Base-by-base conservation (phyloP, 2,329 filamentous ascomycete species). In the Exophiala phaeomuriformis region DNA sequence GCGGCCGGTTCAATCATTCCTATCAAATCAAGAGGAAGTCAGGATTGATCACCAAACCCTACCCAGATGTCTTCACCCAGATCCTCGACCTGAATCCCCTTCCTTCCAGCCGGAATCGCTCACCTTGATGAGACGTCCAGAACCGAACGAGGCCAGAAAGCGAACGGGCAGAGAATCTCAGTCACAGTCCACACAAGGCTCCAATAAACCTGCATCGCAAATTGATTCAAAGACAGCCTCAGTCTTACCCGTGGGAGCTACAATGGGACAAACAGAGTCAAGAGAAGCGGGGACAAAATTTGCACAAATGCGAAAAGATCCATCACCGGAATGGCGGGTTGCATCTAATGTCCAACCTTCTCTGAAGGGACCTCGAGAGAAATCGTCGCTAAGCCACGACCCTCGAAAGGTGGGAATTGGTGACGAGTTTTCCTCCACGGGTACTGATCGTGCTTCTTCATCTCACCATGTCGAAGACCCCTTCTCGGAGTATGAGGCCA, bases 61-160 rank as follows among this genome's bases (percentile, higher is more conserved):
- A 12, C 30, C 33, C 6, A 39, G 8, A 10, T 33, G 30, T 31
- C 36, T 40, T 29, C 39, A 19, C 19, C 8, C 4, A 31, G 10
- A 5, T 7, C 50, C 32, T 27, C 10, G n/a, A 12, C n/a, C 29
- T 8, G 56, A 45, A 49, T 62, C 59, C 48, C 60, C 62, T 37
- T 61, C 60, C 39, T 58, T 57, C 39, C 54, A 54, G 40, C 61
- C 60, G 30, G 54, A 62, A 32, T 60, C 54, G 36, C 57, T 61
- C 9, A 54, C 50, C 12, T 35, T 47, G 32, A 48, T 33, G 32
- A 46, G 50, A 48, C 39, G 35, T 39, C 60, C 56, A n/a, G 54
- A 48, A 29, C 49, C 56, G 19, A 61, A 61, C 37, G 51, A 57
- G 29, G 50, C 56, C 7, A 52, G 54, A 41, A 61, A 62, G 33